Evolutionary conservation across 2,329 filamentous ascomycete genomes (phyloP).

Genomic region (Stagonosporopsis rhizophila): DNA sequence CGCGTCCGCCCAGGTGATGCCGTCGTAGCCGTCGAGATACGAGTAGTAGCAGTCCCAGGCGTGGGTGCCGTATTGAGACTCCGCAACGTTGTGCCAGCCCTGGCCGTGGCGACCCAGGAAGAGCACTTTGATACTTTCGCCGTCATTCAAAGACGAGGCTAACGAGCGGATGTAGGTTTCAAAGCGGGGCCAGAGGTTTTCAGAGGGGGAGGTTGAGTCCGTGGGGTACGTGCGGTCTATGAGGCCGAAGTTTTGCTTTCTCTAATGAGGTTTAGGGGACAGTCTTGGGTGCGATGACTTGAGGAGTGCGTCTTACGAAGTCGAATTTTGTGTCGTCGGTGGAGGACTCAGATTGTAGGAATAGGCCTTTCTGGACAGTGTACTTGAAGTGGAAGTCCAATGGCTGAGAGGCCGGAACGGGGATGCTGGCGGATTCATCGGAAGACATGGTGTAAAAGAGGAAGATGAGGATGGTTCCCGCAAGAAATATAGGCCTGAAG

Average conservation of each 20-base stretch:
- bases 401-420: slow-evolving; percentile 6
- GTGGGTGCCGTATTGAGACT: slow-evolving; percentile 71
- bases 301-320: slow-evolving; percentile 66
- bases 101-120: slow-evolving; percentile 75
- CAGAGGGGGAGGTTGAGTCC: slow-evolving; percentile 40
- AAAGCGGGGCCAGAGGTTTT: slow-evolving; percentile 67
- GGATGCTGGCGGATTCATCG: slow-evolving; percentile 1
- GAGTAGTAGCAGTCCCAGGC: slow-evolving; percentile 76
- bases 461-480: slow-evolving; percentile 15
- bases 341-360: slow-evolving; percentile 66
- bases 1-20: slow-evolving; percentile 67
- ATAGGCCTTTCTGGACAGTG: slow-evolving; percentile 66
- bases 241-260: slow-evolving; percentile 69
- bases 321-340: slow-evolving; percentile 67
- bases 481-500: slow-evolving; percentile 24
- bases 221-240: slow-evolving; percentile 63
- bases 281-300: too few relatives aligned
- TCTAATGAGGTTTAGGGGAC: slow-evolving; percentile 50
- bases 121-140: slow-evolving; percentile 68
- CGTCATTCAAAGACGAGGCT: slow-evolving; percentile 53
- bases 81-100: slow-evolving; percentile 70
- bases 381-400: slow-evolving; percentile 60
- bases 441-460: slow-evolving; percentile 15
- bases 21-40: slow-evolving; percentile 67
- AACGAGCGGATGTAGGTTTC: slow-evolving; percentile 61